phyloP scores from a whole-genome alignment of 225 moss, liverwort and hornwort genomes.

The Thuidium tamariscinum region DNA sequence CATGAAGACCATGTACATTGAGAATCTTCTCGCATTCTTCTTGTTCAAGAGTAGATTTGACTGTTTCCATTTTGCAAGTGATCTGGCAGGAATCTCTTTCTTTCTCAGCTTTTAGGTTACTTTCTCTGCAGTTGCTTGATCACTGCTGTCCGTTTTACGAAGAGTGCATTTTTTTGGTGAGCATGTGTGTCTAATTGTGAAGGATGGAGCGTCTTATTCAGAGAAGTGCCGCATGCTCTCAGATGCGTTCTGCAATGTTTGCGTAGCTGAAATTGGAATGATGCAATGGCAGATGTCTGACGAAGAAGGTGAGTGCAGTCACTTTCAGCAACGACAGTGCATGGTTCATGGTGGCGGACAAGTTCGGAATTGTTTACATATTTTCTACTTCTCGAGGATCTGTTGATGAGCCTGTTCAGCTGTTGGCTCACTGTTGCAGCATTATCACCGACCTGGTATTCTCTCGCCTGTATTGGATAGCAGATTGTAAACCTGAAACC shows the following conservation, averaged over 20 bases:
- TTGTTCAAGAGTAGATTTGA: neutral
- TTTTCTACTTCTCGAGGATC: constrained; percentile 37
- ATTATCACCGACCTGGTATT: constrained; percentile 88
- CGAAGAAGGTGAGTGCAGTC: constrained; percentile 87
- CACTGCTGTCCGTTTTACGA: neutral
- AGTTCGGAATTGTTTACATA: constrained; percentile 85
- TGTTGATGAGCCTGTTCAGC: constrained; percentile 52
- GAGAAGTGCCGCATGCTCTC: neutral
- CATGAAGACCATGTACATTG: constrained; percentile 71
- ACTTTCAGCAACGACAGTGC: constrained; percentile 74
- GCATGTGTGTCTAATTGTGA: neutral
- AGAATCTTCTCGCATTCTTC: neutral
- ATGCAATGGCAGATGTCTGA: constrained; percentile 48
- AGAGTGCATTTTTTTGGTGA: neutral
- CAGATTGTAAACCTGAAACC: neutral
- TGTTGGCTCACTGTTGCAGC: constrained; percentile 96
- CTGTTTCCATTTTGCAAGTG: neutral
- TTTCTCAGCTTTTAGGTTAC: neutral
- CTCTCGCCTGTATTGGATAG: neutral
- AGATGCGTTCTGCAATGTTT: neutral
- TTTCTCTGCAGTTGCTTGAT: neutral
- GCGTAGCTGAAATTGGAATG: constrained; percentile 2
- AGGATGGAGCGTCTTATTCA: neutral
- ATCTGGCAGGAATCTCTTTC: neutral
- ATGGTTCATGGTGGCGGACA: constrained; percentile 95